Conservation (phyloP, 2,329 filamentous ascomycete species). For the Gnomoniopsis smithogilvyi region DNA sequence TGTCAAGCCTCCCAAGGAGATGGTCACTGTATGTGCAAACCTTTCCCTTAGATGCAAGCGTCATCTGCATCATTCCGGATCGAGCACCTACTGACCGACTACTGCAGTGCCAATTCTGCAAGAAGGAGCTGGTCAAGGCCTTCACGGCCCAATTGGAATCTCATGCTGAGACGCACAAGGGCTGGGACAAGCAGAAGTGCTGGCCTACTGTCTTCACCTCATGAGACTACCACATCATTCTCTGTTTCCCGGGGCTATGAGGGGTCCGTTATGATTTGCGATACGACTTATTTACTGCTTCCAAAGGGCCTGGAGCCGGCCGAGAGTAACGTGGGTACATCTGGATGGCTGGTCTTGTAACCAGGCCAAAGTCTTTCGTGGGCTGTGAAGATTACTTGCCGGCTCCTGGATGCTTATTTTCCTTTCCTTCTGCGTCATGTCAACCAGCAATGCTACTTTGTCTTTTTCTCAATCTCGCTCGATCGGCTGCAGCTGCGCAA, state of each 20-base stretch:
- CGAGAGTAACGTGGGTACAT: too few relatives aligned
- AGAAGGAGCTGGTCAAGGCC: constrained; percentile 48
- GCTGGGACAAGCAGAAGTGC: constrained; percentile 57
- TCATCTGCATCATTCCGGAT: too few relatives aligned
- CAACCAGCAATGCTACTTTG: too few relatives aligned
- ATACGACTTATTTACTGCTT: background rate
- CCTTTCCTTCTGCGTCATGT: too few relatives aligned
- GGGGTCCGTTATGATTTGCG: background rate
- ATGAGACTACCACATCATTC: background rate
- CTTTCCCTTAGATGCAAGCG: too few relatives aligned
- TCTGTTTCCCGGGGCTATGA: background rate
- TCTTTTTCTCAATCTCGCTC: too few relatives aligned
- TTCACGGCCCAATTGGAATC: constrained; percentile 49
- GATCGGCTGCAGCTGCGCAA: too few relatives aligned
- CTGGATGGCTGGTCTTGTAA: too few relatives aligned
- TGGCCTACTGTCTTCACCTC: constrained; percentile 47
- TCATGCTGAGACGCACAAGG: constrained; percentile 50
- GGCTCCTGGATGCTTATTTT: too few relatives aligned
- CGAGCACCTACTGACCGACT: constrained; percentile 19
- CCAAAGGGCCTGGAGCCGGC: too few relatives aligned
- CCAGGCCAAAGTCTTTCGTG: too few relatives aligned
- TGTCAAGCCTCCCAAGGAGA: constrained; percentile 52
- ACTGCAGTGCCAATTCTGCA: constrained; percentile 45
- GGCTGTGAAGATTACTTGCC: too few relatives aligned
- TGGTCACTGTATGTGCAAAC: constrained; percentile 37